Base-by-base conservation (phyloP, 1,284 basidiomycete genomes). In the Ustilago shanxiensis region DNA sequence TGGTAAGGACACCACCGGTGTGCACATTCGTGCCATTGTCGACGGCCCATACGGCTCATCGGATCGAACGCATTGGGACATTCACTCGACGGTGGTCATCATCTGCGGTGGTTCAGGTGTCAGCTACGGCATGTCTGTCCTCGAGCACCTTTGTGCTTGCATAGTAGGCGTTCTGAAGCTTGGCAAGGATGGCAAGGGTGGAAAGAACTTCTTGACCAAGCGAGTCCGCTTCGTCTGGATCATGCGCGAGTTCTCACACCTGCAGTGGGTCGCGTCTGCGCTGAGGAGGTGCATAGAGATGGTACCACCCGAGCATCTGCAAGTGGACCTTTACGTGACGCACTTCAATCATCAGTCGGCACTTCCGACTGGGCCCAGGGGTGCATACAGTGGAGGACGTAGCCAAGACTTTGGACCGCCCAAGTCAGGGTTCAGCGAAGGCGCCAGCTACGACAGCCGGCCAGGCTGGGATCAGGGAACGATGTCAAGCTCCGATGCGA, bases 161-260 rank as follows among this genome's bases (percentile, higher is more conserved):
- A 88, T 94, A 80, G 88, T 90, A 0, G 75, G 72, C 29, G 66
- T 60, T 9, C 62, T 59, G 47, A 59, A 61, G 59, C 45, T 79
- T 11, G 77, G 80, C 54, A 69, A 77, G 29, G 52, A 57, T 6
- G 79, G 82, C 60, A 83, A 82, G 47, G 80, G 83, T 51, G 84
- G 84, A 3, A 88, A 87, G 47, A 86, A 86, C 10, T 90, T 89
- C 76, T 87, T 88, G 66, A 90, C 90, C 1, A 88, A 86, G 44
- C 89, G 93, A 2, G 89, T 94, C 0, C 89, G 93, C 26, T 93
- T 95, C 77, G 90, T 95, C 3, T 95, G 94, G 94, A 89, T 95
- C 54, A 88, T 93, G 54, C 88, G 93, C 57, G 93, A 95, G 83
- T 93, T 92, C 82, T 89, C 92, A 13, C 93, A 95, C 83, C 88